These are phyloP conservation scores for Euphorbia peplus DNA, from an alignment of 345 rosid genomes.

Conservation along the genomic window DNA sequence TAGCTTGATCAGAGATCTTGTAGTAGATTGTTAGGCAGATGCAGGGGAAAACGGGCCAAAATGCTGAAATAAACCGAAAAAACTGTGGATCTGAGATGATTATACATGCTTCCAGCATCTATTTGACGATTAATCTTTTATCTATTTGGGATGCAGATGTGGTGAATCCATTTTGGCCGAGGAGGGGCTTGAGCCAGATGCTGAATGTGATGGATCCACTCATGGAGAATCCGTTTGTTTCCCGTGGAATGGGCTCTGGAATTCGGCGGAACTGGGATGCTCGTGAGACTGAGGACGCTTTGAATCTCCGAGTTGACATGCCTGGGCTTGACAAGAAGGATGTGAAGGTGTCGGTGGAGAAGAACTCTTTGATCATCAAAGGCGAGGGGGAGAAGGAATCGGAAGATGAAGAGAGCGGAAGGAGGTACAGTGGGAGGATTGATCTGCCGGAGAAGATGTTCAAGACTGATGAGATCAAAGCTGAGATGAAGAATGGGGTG, in stretches of 20 bases:
- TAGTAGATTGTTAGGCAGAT: background rate
- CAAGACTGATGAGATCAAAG: slow-evolving; percentile 50
- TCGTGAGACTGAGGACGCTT: slow-evolving; percentile 44
- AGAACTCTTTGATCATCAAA: slow-evolving; percentile 51
- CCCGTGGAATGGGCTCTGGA: slow-evolving; percentile 40
- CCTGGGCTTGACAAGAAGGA: slow-evolving; percentile 53
- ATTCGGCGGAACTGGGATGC: slow-evolving; percentile 45
- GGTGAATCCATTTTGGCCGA: slow-evolving; percentile 51
- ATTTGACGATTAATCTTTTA: background rate
- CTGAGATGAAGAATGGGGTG: slow-evolving; percentile 93
- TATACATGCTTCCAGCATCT: background rate
- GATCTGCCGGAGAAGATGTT: slow-evolving; percentile 41
- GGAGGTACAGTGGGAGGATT: slow-evolving; percentile 49
- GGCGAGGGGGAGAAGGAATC: slow-evolving; percentile 53
- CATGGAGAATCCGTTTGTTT: slow-evolving; percentile 44
- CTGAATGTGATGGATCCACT: slow-evolving; percentile 63
- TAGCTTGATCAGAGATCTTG: too few species aligned
- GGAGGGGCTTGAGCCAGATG: slow-evolving; percentile 58
- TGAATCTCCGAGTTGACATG: slow-evolving; percentile 46
- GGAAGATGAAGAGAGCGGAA: slow-evolving; percentile 34
- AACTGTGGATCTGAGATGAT: too few species aligned
- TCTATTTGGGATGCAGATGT: slow-evolving; percentile 22
- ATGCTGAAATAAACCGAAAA: background rate
- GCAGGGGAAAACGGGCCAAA: background rate
- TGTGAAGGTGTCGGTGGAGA: slow-evolving; percentile 50